Evolutionary conservation across 164 flowering plant species (phyloP), one percentile per base, ranked within the genome.

Genomic region (Berberis vulgaris): DNA sequence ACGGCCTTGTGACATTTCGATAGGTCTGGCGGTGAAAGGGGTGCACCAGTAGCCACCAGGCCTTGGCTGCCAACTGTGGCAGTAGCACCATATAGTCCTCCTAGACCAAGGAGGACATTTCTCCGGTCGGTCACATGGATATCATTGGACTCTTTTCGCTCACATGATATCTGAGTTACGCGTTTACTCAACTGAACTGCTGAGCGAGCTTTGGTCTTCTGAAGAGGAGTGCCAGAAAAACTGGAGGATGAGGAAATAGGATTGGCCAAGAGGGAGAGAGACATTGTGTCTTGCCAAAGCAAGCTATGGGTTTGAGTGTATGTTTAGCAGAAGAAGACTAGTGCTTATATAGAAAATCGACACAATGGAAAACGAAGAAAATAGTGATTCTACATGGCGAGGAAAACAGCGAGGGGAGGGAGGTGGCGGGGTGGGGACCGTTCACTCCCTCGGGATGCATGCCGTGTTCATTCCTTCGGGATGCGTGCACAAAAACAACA

Each of bases 11-110:
- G 26, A 26, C 26, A 26, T 26, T 26, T 26, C 26, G 26, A 26
- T 26, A 26, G 26, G 55, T 68, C 65, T 2, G 71, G 71, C 13
- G 71, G 65, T 13, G 49, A 54, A 6, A 68, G 41, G 2, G 71
- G 71, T 6, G 61, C 65, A 11, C 61, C 66, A 9, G 57, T 57
- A 43, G 67, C 72, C 7, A n/a, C 26, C 26, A 26, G 26, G 26
- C 26, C 26, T 26, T 26, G 26, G 26, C 26, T 26, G 26, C 26
- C 26, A 26, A 26, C 26, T 26, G 26, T 26, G 26, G 26, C 26
- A 26, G 26, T 26, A 26, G 26, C 26, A 26, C 26, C 26, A 26
- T 26, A 26, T 26, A 26, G 26, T 26, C 26, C 26, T 26, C 26
- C 26, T 26, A 26, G 26, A 26, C 26, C 26, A 26, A 26, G 26